phyloP scores from a whole-genome alignment of 257 asterid genomes.

The Solanum medicagineum region DNA sequence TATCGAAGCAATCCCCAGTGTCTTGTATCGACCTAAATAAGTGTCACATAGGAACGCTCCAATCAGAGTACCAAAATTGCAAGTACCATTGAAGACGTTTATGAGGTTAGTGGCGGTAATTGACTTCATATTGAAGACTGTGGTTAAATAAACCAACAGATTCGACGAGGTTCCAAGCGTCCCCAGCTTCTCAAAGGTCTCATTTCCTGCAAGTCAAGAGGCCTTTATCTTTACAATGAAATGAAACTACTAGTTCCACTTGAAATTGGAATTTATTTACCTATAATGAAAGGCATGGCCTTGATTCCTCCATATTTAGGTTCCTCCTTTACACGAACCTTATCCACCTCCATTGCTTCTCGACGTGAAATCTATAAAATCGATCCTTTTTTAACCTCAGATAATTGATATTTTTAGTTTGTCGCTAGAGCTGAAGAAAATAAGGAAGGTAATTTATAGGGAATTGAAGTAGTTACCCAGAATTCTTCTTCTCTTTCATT shows the following conservation, averaged over 20 bases:
- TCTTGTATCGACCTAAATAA: constrained; percentile 23
- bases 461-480: background rate
- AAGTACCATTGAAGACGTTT: constrained; percentile 22
- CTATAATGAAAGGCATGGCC: constrained; percentile 26
- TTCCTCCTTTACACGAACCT: background rate
- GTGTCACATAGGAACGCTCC: constrained; percentile 24
- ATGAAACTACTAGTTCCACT: background rate
- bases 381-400: background rate
- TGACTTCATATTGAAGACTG: constrained; percentile 18
- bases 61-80: constrained; percentile 15
- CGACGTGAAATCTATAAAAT: background rate
- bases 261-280: background rate
- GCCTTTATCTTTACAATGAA: background rate
- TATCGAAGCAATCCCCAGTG: constrained; percentile 15
- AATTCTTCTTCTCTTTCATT: background rate
- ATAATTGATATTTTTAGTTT: background rate
- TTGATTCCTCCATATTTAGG: constrained; percentile 14
- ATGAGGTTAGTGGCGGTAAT: constrained; percentile 15
- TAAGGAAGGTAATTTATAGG: background rate
- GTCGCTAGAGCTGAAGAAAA: background rate
- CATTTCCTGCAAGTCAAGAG: constrained; percentile 15
- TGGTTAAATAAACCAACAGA: constrained; percentile 17
- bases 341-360: background rate
- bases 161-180: constrained; percentile 22
- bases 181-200: constrained; percentile 26